Evolutionary conservation across 139 green algal genomes (phyloP), one percentile per base, ranked within the genome.

Genomic region (Chlamydomonas asymmetrica): DNA sequence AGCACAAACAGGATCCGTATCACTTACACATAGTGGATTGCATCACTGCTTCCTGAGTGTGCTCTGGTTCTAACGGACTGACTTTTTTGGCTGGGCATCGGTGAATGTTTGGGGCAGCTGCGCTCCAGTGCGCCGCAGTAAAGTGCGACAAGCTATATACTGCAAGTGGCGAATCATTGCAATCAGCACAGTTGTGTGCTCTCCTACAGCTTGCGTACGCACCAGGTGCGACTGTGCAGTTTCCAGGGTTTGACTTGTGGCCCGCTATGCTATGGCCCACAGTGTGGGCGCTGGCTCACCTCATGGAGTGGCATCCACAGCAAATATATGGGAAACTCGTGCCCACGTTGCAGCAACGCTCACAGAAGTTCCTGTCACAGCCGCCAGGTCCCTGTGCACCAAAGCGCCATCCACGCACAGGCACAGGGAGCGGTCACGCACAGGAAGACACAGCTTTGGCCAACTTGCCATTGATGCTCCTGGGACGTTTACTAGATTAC

Each of bases 321-420:
- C 49, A 62, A 35, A 88, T 20, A 65, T 90, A 94, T 1, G 90
- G 90, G 43, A 91, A 67, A 0, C 82, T 91, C 0, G 90, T 94
- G 13, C 86, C 25, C 3, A 94, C 74, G 66, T 94, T 94, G 31
- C 80, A 75, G 23, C 70, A 64, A 2, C 89, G 75, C 76, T 94
- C 87, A 8, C 40, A 57, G 23, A n/a, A 60, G 38, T 87, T 93
- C 40, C 84, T 74, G 52, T 94, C 90, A 25, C 80, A 84, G n/a
- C 62, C 76, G 22, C 85, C 85, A 2, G 85, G 82, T 0, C 85
- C 71, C 76, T 86, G 76, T 66, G 57, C 1, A 29, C 29, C 22
- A 32, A 4, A 57, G n/a, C 32, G 56, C 5, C n/a, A 63, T 38
- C 6, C 39, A n/a, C n/a, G n/a, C n/a, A n/a, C n/a, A n/a, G n/a